These are phyloP conservation scores for Acephala macrosclerotiorum DNA, from an alignment of 2,329 filamentous ascomycete species.

Conservation along the genomic window DNA sequence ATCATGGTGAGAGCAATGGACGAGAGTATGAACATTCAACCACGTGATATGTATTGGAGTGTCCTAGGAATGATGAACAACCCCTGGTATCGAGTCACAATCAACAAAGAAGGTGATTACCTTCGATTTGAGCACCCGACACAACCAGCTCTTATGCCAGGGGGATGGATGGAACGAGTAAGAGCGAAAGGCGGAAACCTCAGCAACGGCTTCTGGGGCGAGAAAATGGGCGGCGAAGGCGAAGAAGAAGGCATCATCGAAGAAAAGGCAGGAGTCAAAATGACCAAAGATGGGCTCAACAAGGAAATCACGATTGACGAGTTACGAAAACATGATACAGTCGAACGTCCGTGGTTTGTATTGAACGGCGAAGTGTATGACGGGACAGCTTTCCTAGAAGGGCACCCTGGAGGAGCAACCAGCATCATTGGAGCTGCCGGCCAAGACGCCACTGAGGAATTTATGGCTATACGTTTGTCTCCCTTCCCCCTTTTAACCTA, in stretches of 20 bases:
- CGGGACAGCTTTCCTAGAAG: slow-evolving; percentile 80
- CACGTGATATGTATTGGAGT: slow-evolving; percentile 95
- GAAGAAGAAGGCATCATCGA: slow-evolving; percentile 55
- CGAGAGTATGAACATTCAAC: slow-evolving; percentile 85
- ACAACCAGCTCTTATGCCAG: slow-evolving; percentile 76
- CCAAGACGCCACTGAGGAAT: slow-evolving; percentile 85
- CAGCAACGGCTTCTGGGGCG: slow-evolving; percentile 85
- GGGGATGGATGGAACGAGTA: slow-evolving; percentile 93
- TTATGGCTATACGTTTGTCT: slow-evolving; percentile 85
- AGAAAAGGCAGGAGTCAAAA: slow-evolving; percentile 71
- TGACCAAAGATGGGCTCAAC: slow-evolving; percentile 74
- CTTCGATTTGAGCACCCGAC: slow-evolving; percentile 90
- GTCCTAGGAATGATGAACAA: slow-evolving; percentile 99
- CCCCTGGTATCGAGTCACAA: slow-evolving; percentile 85
- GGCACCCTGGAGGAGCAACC: slow-evolving; percentile 84
- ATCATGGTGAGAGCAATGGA: slow-evolving; percentile 90
- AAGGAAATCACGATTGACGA: slow-evolving; percentile 74
- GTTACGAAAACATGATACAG: slow-evolving; percentile 70
- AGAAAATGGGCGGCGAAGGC: slow-evolving; percentile 64
- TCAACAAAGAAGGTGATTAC: slow-evolving; percentile 69
- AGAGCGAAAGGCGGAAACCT: slow-evolving; percentile 85
- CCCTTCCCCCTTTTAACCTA: neutral
- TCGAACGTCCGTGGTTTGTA: slow-evolving; percentile 82
- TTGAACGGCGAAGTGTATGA: slow-evolving; percentile 90
- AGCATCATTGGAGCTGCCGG: slow-evolving; percentile 87